Conservation (phyloP, 2,329 filamentous ascomycete species). For the Chaetothyriales sp. region DNA sequence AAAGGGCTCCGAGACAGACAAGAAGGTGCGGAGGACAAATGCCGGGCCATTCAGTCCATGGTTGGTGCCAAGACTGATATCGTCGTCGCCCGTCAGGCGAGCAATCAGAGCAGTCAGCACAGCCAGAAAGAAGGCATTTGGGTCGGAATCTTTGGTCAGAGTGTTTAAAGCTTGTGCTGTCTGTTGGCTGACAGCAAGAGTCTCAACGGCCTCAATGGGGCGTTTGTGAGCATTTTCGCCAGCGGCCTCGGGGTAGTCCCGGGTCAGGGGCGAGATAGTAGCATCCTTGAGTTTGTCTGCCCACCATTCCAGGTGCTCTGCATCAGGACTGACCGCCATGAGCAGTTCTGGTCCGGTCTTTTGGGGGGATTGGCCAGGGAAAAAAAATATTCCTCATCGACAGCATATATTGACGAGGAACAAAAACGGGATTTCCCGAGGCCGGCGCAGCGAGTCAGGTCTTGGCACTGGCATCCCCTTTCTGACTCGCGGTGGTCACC, state of each 20-base stretch:
- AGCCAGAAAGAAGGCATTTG: constrained; percentile 29
- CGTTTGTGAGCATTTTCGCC: constrained; percentile 21
- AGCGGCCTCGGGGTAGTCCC: constrained; percentile 28
- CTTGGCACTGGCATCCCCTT: not conserved
- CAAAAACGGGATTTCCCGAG: not conserved
- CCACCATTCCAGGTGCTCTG: constrained; percentile 28
- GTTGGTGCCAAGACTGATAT: constrained; percentile 33
- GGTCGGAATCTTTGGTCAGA: constrained; percentile 22
- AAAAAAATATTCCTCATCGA: not conserved
- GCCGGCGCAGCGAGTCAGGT: not conserved
- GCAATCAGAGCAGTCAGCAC: constrained; percentile 31
- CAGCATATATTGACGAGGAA: not conserved
- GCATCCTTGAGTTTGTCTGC: constrained; percentile 27
- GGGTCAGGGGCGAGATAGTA: constrained; percentile 29
- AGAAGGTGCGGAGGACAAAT: constrained; percentile 30
- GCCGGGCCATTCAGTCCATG: constrained; percentile 28
- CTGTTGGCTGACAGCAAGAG: constrained; percentile 24
- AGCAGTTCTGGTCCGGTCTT: not conserved
- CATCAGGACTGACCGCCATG: constrained; percentile 7
- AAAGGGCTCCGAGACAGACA: constrained; percentile 28
- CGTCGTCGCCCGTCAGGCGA: constrained; percentile 34
- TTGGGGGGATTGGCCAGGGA: too few relatives aligned
- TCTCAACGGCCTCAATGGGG: constrained; percentile 30
- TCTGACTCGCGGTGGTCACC: not conserved
- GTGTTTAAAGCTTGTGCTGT: constrained; percentile 26